phyloP scores from a whole-genome alignment of 345 rosid genomes.

The Eucalyptus viminalis region DNA sequence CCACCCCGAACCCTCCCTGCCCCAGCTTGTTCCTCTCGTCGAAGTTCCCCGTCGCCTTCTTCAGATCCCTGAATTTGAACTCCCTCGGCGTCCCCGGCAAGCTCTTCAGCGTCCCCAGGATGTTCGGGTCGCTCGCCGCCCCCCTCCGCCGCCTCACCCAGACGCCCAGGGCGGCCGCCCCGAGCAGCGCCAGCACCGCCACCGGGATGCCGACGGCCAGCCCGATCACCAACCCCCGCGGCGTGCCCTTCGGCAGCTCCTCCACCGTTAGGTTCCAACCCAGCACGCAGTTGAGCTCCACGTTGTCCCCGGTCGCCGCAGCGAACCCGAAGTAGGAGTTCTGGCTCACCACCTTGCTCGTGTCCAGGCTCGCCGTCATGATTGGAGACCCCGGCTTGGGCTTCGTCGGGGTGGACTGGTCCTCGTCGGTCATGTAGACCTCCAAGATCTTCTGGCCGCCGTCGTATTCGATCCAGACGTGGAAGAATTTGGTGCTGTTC shows the following conservation, averaged over 20 bases:
- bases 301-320: conserved; percentile 27
- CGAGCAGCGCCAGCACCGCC: neutral
- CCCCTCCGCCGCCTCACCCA: conserved; percentile 3
- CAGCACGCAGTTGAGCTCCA: conserved; percentile 37
- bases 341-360: conserved; percentile 11
- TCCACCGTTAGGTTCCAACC: conserved; percentile 47
- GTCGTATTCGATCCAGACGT: conserved; percentile 37
- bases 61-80: conserved; percentile 31
- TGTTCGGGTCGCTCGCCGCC: conserved; percentile 9
- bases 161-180: neutral
- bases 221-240: neutral
- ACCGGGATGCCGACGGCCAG: conserved; percentile 12
- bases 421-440: conserved; percentile 26
- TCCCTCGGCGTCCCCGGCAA: conserved; percentile 41
- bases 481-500: neutral
- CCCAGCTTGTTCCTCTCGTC: conserved; percentile 40
- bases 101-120: conserved; percentile 32
- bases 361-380: conserved; percentile 17
- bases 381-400: conserved; percentile 13
- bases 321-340: conserved; percentile 44
- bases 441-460: conserved; percentile 14
- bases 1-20: conserved; percentile 46
- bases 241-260: neutral
- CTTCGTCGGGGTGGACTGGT: neutral
- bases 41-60: conserved; percentile 49